Evolutionary conservation across 371 early-diverging fungal species (phyloP).

Genomic region (Syncephalastrum contaminatum): DNA sequence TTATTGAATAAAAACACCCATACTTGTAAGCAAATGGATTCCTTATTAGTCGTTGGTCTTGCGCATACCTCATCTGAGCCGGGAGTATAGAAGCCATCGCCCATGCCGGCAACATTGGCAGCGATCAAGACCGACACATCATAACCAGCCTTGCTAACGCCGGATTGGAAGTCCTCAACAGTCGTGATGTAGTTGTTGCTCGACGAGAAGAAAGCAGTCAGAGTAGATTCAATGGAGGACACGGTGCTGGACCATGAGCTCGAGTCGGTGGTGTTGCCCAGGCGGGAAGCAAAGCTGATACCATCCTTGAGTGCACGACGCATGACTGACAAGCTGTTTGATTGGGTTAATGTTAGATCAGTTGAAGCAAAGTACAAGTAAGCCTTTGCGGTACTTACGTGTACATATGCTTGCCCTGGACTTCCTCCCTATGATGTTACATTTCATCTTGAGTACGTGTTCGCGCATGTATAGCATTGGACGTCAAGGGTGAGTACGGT

Average conservation of each 20-base stretch:
- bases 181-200: conserved; percentile 32
- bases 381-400: conserved; percentile 32
- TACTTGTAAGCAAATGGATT: neutral
- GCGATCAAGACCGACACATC: conserved; percentile 70
- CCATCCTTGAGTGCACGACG: conserved; percentile 44
- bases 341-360: neutral
- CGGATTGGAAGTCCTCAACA: conserved; percentile 34
- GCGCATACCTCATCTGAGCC: conserved; percentile 35
- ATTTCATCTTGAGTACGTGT: too few species aligned
- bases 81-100: conserved; percentile 41
- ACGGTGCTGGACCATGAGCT: conserved; percentile 12
- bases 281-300: conserved; percentile 9
- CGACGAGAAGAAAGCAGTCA: conserved; percentile 48
- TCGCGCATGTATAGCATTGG: too few species aligned
- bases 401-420: conserved; percentile 41
- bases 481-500: neutral
- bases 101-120: conserved; percentile 45
- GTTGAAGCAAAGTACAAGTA: neutral
- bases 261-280: conserved; percentile 9
- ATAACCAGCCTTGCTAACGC: conserved; percentile 36
- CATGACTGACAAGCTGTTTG: conserved; percentile 48
- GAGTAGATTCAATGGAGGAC: conserved; percentile 23
- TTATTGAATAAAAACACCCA: neutral
- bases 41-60: neutral
- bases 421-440: too few species aligned